phyloP scores from a whole-genome alignment of 352 stramenopile species.

The Peronospora destructor region DNA sequence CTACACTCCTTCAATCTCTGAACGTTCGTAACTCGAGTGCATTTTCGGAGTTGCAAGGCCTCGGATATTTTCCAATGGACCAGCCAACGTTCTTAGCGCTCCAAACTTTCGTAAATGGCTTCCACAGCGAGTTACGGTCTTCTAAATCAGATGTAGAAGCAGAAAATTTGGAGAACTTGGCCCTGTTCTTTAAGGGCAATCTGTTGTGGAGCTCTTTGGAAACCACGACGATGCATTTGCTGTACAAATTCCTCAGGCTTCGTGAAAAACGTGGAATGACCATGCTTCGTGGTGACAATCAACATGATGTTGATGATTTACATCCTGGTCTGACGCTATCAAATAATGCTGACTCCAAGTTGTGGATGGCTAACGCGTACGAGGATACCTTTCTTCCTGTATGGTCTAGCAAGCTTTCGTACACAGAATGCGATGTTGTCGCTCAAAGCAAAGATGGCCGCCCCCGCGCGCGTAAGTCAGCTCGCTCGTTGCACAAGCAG shows the following conservation, averaged over 20 bases:
- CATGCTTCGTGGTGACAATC: conserved; percentile 9
- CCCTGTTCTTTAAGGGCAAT: conserved; percentile 52
- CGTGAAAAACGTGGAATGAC: conserved; percentile 56
- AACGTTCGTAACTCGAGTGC: conserved; percentile 29
- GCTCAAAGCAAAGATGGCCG: conserved; percentile 18
- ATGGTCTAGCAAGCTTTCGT: conserved; percentile 58
- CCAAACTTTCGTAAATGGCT: conserved; percentile 46
- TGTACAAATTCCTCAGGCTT: conserved; percentile 45
- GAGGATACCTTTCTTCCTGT: conserved; percentile 53
- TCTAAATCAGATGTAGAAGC: conserved; percentile 1
- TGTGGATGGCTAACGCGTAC: conserved; percentile 52
- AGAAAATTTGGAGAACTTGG: conserved; percentile 16
- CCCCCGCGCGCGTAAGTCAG: conserved; percentile 23
- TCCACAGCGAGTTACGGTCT: conserved; percentile 23
- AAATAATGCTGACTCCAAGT: background rate
- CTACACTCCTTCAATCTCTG: conserved; percentile 33
- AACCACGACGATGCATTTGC: conserved; percentile 21
- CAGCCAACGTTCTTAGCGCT: conserved; percentile 39
- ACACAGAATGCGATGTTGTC: conserved; percentile 45
- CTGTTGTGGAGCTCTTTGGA: conserved; percentile 47
- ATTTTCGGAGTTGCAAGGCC: conserved; percentile 39
- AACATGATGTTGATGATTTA: conserved; percentile 1
- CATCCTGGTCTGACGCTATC: background rate
- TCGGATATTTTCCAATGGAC: conserved; percentile 47
- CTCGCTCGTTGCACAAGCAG: conserved; percentile 50